A percentile compares a stretch with the other conserved stretches of the same genome.
These are phyloP conservation scores for Epichloe hybrida DNA, from an alignment of 2,329 filamentous ascomycete genomes.

Conservation along the genomic window DNA sequence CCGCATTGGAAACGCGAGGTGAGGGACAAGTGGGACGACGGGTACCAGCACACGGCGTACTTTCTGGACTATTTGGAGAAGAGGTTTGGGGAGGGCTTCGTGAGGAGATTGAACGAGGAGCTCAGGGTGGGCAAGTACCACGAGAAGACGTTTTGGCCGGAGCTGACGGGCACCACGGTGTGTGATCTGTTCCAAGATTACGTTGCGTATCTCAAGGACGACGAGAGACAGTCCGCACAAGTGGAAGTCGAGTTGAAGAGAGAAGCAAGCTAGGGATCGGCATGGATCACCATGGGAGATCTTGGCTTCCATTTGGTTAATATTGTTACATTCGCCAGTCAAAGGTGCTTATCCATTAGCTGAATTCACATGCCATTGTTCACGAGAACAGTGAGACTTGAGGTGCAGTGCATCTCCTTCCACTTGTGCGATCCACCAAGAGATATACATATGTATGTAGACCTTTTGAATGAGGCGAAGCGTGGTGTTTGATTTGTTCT, in stretches of 20 bases:
- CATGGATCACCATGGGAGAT: too few relatives aligned
- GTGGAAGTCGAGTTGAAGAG: too few relatives aligned
- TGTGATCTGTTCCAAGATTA: slow-evolving; percentile 66
- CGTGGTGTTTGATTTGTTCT: neutral
- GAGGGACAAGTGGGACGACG: slow-evolving; percentile 62
- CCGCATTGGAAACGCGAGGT: slow-evolving; percentile 65
- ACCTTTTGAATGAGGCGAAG: too few relatives aligned
- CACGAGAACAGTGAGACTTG: too few relatives aligned
- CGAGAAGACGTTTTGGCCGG: slow-evolving; percentile 52
- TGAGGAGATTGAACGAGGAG: slow-evolving; percentile 53
- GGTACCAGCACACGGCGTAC: slow-evolving; percentile 84
- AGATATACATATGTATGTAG: neutral
- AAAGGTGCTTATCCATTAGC: too few relatives aligned
- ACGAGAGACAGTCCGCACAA: neutral
- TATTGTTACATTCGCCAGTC: too few relatives aligned
- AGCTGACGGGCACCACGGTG: slow-evolving; percentile 52
- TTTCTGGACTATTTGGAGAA: slow-evolving; percentile 78
- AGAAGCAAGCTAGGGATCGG: too few relatives aligned
- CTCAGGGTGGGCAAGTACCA: slow-evolving; percentile 51
- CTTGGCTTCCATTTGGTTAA: too few relatives aligned
- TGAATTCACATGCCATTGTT: too few relatives aligned
- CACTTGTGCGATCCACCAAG: too few relatives aligned
- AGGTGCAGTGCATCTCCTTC: too few relatives aligned
- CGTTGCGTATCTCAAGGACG: slow-evolving; percentile 14
- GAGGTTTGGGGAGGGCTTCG: slow-evolving; percentile 44